These are phyloP conservation scores for Metarhizium rileyi DNA, from an alignment of 2,329 filamentous ascomycete species.

Conservation along the genomic window DNA sequence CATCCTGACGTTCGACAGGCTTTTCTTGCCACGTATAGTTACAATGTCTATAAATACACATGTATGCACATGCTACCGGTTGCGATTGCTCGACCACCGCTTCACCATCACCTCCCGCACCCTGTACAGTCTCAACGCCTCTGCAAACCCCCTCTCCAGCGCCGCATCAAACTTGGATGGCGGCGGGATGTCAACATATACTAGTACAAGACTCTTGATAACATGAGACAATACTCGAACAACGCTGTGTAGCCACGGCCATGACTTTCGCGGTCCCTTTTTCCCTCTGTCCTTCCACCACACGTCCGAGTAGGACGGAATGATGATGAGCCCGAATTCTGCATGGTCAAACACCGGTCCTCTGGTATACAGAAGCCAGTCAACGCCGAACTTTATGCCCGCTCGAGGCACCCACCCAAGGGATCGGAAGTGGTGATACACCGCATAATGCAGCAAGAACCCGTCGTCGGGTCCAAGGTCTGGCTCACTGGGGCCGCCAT, in stretches of 20 bases:
- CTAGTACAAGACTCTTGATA: slow-evolving; percentile 77
- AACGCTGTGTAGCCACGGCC: slow-evolving; percentile 81
- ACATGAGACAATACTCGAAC: slow-evolving; percentile 87
- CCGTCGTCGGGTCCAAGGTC: slow-evolving; percentile 63
- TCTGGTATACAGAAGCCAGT: slow-evolving; percentile 88
- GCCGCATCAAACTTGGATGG: slow-evolving; percentile 41
- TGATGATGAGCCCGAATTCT: slow-evolving; percentile 77
- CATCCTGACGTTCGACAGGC: neutral
- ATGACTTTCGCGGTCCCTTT: slow-evolving; percentile 41
- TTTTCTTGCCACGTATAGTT: neutral
- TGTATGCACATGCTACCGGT: slow-evolving; percentile 27
- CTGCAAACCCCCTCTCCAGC: slow-evolving; percentile 46
- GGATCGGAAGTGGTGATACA: slow-evolving; percentile 93
- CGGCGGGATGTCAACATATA: slow-evolving; percentile 84
- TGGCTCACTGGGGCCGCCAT: slow-evolving; percentile 18
- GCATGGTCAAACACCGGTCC: slow-evolving; percentile 93
- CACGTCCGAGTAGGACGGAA: slow-evolving; percentile 70
- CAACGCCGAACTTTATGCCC: slow-evolving; percentile 89
- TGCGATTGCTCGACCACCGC: slow-evolving; percentile 79
- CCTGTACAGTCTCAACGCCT: slow-evolving; percentile 57
- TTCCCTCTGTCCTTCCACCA: slow-evolving; percentile 58
- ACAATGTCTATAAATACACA: neutral
- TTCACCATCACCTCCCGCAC: slow-evolving; percentile 73
- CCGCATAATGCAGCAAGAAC: slow-evolving; percentile 78
- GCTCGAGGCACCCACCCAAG: slow-evolving; percentile 89